A percentile compares a stretch with the other conserved stretches of the same genome.
phyloP scores from a whole-genome alignment of 805 yeast genomes.

The Millerago galiae region DNA sequence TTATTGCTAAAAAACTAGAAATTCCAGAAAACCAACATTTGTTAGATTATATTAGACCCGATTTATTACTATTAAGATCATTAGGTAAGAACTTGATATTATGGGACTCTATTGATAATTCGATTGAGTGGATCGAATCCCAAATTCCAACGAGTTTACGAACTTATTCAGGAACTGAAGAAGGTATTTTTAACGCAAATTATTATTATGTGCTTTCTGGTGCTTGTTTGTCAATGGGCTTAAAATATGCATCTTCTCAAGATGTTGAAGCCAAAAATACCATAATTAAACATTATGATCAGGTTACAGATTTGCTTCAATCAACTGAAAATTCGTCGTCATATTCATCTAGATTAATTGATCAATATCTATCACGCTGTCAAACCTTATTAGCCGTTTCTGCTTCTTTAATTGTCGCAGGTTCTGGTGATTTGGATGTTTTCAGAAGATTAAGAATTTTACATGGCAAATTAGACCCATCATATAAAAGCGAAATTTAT shows the following conservation, averaged over 20 bases:
- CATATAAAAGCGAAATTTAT: constrained; percentile 32
- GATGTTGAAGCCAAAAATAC: constrained; percentile 47
- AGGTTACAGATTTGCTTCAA: constrained; percentile 9
- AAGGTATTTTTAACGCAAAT: constrained; percentile 38
- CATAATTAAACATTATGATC: constrained; percentile 37
- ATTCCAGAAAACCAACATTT: constrained; percentile 56
- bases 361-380: constrained; percentile 45
- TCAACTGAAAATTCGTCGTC: constrained; percentile 21
- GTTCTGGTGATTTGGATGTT: constrained; percentile 80
- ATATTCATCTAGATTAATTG: constrained; percentile 54
- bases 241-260: constrained; percentile 69
- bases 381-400: constrained; percentile 59
- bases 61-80: constrained; percentile 57
- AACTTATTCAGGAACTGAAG: constrained; percentile 21
- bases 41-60: constrained; percentile 69
- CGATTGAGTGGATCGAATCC: constrained; percentile 20
- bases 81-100: constrained; percentile 32
- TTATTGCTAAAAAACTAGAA: constrained; percentile 54
- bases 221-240: constrained; percentile 62
- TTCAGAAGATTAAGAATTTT: constrained; percentile 66
- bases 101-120: constrained; percentile 18
- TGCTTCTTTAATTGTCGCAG: constrained; percentile 74
- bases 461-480: constrained; percentile 38
- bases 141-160: constrained; percentile 48
- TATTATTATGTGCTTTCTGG: constrained; percentile 70